phyloP scores from a whole-genome alignment of 768 basidiomycete species.

The Lactarius sanguifluus region DNA sequence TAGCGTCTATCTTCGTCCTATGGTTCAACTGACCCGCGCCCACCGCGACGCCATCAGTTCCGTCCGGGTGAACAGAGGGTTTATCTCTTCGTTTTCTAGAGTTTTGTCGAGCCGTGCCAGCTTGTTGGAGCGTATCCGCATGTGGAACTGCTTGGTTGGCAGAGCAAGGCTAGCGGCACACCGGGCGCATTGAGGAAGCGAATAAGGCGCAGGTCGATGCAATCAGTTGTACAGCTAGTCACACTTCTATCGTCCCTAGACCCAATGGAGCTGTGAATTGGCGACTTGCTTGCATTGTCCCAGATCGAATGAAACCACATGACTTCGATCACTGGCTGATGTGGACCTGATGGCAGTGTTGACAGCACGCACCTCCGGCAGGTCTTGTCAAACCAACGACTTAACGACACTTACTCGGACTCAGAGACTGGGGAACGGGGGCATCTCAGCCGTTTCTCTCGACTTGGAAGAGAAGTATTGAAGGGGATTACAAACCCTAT shows the following conservation, averaged over 20 bases:
- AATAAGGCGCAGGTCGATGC: neutral
- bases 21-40: neutral
- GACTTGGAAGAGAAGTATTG: neutral
- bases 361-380: neutral
- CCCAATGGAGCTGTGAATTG: neutral
- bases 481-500: neutral
- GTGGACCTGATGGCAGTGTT: neutral
- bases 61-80: neutral
- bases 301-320: neutral
- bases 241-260: neutral
- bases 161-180: neutral
- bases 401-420: neutral
- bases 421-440: neutral
- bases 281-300: neutral
- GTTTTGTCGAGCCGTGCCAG: neutral
- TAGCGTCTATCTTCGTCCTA: neutral
- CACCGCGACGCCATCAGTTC: neutral
- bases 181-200: neutral
- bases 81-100: conserved; percentile 17
- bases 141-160: neutral
- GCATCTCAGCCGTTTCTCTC: neutral
- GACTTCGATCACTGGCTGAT: neutral
- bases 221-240: neutral
- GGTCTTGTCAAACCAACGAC: neutral
- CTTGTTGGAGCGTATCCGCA: neutral